Conservation (phyloP, 805 yeast genomes). For the Tetrapisispora arboricola region DNA sequence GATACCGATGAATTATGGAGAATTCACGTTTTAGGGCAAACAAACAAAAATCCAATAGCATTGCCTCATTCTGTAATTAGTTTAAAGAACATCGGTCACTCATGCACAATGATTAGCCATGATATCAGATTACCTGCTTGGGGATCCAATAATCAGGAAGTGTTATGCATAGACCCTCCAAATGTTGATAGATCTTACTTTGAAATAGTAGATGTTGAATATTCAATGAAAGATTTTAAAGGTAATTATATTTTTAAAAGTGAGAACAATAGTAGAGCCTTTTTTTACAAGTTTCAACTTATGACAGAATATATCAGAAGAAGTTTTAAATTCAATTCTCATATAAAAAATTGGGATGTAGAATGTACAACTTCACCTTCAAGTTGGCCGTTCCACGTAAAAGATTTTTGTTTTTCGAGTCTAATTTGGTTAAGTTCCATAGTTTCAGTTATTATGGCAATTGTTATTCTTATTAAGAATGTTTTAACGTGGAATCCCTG, state of each 20-base stretch:
- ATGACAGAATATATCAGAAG: constrained; percentile 4
- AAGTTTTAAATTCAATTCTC: constrained; percentile 17
- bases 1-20: constrained; percentile 64
- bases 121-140: constrained; percentile 65
- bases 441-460: constrained; percentile 6
- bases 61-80: constrained; percentile 56
- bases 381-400: constrained; percentile 15
- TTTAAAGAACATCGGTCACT: constrained; percentile 53
- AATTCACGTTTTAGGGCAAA: constrained; percentile 39
- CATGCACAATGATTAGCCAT: constrained; percentile 70
- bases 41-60: constrained; percentile 41
- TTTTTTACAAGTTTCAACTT: background rate
- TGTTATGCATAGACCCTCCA: constrained; percentile 72
- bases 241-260: background rate
- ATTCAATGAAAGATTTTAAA: background rate
- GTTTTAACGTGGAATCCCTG: constrained; percentile 15
- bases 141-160: constrained; percentile 83
- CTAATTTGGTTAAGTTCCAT: constrained; percentile 15
- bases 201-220: background rate
- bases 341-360: constrained; percentile 9
- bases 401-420: constrained; percentile 3
- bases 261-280: background rate
- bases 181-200: constrained; percentile 1
- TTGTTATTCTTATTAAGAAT: background rate
- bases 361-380: constrained; percentile 5